Evolutionary conservation across 2,329 filamentous ascomycete species (phyloP).

Genomic region (Colletotrichum sansevieriae): DNA sequence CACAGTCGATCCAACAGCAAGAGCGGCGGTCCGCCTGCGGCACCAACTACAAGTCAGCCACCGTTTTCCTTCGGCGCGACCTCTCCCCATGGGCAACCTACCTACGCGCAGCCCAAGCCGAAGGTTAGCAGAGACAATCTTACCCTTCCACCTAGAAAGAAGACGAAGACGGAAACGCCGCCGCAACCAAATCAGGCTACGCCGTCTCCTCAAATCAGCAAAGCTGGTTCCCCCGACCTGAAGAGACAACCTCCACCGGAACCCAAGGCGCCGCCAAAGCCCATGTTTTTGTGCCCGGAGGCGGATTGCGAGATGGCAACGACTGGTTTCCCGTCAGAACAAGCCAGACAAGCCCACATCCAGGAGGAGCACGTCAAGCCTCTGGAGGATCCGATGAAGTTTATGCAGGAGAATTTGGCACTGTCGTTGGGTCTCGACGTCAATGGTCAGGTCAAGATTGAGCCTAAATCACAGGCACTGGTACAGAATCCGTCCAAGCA

Average conservation of each 20-base stretch:
- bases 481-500: conserved; percentile 60
- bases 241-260: conserved; percentile 52
- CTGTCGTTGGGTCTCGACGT: conserved; percentile 64
- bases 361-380: conserved; percentile 72
- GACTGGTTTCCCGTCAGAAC: conserved; percentile 66
- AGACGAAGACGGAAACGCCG: conserved; percentile 61
- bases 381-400: conserved; percentile 66
- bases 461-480: conserved; percentile 55
- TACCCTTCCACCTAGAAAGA: conserved; percentile 69
- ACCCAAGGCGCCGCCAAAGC: conserved; percentile 51
- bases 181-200: conserved; percentile 56
- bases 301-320: conserved; percentile 65
- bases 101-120: conserved; percentile 62
- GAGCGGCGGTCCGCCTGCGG: conserved; percentile 64
- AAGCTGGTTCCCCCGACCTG: conserved; percentile 62
- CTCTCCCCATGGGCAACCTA: conserved; percentile 72
- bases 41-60: conserved; percentile 69
- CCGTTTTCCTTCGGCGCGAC: conserved; percentile 68
- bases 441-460: conserved; percentile 59
- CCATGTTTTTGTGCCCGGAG: conserved; percentile 65
- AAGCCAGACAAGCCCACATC: conserved; percentile 65
- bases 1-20: conserved; percentile 61
- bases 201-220: conserved; percentile 62
- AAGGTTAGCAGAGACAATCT: conserved; percentile 67
- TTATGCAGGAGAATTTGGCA: conserved; percentile 63